These are phyloP conservation scores for Acorus gramineus DNA, from an alignment of 106 monocot species.

Conservation along the genomic window DNA sequence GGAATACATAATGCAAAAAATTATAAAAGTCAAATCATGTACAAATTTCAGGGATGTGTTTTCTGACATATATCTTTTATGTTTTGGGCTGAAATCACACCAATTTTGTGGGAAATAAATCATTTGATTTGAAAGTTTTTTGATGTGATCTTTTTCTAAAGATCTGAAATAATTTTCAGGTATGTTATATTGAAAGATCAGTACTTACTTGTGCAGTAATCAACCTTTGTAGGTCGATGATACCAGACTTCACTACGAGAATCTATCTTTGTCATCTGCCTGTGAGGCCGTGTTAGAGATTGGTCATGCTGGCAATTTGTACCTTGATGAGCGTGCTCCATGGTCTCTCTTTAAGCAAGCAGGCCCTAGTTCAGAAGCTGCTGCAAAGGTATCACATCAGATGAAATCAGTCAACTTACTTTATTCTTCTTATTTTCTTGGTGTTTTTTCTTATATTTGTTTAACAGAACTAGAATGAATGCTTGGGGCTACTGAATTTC, in stretches of 20 bases:
- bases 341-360: constrained; percentile 94
- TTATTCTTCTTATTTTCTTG: not conserved
- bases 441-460: constrained; percentile 2
- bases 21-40: no score
- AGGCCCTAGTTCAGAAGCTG: constrained; percentile 58
- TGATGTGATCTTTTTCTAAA: no score
- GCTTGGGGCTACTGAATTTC: no score
- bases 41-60: no score
- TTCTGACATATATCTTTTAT: no score
- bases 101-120: no score
- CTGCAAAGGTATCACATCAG: constrained; percentile 58
- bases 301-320: constrained; percentile 87
- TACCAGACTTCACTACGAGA: constrained; percentile 57
- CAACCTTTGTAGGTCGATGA: constrained; percentile 52
- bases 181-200: no score
- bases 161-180: no score
- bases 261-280: constrained; percentile 72
- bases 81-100: no score
- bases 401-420: not conserved
- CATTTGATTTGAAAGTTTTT: no score
- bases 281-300: constrained; percentile 83
- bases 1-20: no score
- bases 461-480: not conserved
- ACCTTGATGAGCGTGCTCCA: constrained; percentile 79
- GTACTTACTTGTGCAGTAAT: not conserved